Percentiles rank a stretch among this genome's conserved stretches.
These are phyloP conservation scores for Emmonsiellopsis sp. DNA, from an alignment of 2,329 filamentous ascomycete species.

Conservation along the genomic window DNA sequence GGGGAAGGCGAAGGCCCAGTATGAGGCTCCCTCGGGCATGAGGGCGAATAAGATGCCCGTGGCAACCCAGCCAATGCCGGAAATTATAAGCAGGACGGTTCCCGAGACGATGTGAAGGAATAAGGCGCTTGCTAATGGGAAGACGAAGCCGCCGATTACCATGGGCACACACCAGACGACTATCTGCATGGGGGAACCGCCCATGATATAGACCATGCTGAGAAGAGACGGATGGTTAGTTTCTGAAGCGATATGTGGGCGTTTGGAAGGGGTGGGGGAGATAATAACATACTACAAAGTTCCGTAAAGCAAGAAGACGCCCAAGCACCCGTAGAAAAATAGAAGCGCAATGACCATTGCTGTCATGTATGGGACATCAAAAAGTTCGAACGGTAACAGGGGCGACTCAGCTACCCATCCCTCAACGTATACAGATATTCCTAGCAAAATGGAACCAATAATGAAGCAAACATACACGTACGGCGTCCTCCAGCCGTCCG, in stretches of 20 bases:
- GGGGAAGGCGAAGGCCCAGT: slow-evolving; percentile 69
- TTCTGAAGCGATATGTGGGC: background rate
- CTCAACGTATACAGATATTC: slow-evolving; percentile 59
- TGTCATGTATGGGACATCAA: slow-evolving; percentile 60
- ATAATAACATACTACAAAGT: slow-evolving; percentile 57
- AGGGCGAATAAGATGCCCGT: slow-evolving; percentile 56
- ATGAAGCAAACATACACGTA: slow-evolving; percentile 61
- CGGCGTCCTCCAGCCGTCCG: slow-evolving; percentile 61
- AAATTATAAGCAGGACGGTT: slow-evolving; percentile 53
- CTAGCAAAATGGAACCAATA: slow-evolving; percentile 53
- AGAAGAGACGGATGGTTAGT: background rate
- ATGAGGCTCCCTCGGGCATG: slow-evolving; percentile 47
- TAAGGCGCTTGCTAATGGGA: slow-evolving; percentile 55
- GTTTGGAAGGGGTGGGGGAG: too few relatives aligned
- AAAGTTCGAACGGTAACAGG: slow-evolving; percentile 60
- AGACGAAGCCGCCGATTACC: slow-evolving; percentile 57
- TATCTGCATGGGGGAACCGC: slow-evolving; percentile 51
- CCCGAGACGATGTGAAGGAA: slow-evolving; percentile 59
- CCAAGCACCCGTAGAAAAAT: slow-evolving; percentile 59
- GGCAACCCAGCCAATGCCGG: slow-evolving; percentile 50
- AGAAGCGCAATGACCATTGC: slow-evolving; percentile 53
- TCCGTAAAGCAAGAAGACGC: slow-evolving; percentile 60
- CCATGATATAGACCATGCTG: slow-evolving; percentile 53
- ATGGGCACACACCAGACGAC: slow-evolving; percentile 63
- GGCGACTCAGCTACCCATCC: slow-evolving; percentile 60